phyloP scores from a whole-genome alignment of 2,329 filamentous ascomycete genomes.

The Sordariomycetes sp. region DNA sequence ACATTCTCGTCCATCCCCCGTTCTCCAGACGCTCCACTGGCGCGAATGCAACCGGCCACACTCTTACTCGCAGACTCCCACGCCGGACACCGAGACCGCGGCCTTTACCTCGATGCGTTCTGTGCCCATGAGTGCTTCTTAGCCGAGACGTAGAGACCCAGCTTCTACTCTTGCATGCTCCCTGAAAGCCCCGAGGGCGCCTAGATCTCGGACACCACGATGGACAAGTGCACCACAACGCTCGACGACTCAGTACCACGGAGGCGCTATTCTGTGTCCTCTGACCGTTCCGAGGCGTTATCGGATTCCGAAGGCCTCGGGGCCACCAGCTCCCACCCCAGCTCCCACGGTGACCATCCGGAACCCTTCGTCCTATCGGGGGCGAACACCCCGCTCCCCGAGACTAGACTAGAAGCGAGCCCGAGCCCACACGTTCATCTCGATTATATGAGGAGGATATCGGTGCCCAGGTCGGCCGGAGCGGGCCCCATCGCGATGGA shows the following conservation, averaged over 20 bases:
- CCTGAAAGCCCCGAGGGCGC: not conserved
- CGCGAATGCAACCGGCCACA: not conserved
- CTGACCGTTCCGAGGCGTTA: not conserved
- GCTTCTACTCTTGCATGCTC: not conserved
- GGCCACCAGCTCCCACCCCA: slow-evolving; percentile 10
- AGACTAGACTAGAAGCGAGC: slow-evolving; percentile 6
- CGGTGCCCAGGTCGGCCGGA: not conserved
- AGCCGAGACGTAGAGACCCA: not conserved
- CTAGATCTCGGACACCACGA: not conserved
- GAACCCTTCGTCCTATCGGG: slow-evolving; percentile 23
- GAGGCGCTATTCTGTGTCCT: not conserved
- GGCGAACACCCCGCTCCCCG: slow-evolving; percentile 8
- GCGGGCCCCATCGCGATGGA: slow-evolving; percentile 38
- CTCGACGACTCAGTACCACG: not conserved
- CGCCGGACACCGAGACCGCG: not conserved
- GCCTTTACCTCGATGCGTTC: not conserved
- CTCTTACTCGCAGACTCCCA: not conserved
- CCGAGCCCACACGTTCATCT: not conserved
- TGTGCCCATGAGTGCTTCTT: not conserved
- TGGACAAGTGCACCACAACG: not conserved
- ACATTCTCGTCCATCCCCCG: not conserved
- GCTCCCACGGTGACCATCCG: slow-evolving; percentile 12
- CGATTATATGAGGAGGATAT: not conserved
- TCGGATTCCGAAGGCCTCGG: slow-evolving; percentile 2
- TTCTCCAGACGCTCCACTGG: not conserved